Percentiles rank a stretch among this genome's conserved stretches.
These are phyloP conservation scores for Phytophthora sp. DNA, from an alignment of 352 stramenopile species.

Conservation along the genomic window DNA sequence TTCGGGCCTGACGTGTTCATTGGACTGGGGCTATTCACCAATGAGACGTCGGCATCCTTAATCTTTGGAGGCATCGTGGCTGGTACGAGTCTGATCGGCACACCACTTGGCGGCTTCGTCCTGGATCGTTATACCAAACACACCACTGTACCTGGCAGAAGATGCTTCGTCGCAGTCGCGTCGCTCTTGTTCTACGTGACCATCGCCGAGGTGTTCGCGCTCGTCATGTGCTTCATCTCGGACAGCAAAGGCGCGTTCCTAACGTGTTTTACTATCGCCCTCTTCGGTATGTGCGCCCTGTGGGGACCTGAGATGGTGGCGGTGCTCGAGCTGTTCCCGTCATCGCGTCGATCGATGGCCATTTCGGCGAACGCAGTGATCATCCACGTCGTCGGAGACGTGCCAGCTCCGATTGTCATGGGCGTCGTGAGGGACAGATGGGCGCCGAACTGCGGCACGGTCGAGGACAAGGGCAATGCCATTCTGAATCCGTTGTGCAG, in stretches of 20 bases:
- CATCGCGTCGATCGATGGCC: conserved; percentile 71
- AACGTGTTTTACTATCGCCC: conserved; percentile 51
- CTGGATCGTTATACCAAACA: conserved; percentile 51
- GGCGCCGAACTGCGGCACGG: conserved; percentile 73
- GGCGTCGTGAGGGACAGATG: conserved; percentile 87
- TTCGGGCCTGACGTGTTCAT: conserved; percentile 86
- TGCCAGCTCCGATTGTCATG: conserved; percentile 88
- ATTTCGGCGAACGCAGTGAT: conserved; percentile 84
- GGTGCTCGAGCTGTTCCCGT: conserved; percentile 82
- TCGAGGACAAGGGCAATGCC: conserved; percentile 49
- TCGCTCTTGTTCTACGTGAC: conserved; percentile 59
- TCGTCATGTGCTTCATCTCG: conserved; percentile 51
- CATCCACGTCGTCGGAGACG: conserved; percentile 90
- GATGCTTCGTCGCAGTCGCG: conserved; percentile 48
- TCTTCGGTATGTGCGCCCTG: conserved; percentile 62
- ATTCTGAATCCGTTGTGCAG: conserved; percentile 57
- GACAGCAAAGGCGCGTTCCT: conserved; percentile 55
- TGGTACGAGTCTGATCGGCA: conserved; percentile 78
- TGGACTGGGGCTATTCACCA: conserved; percentile 73
- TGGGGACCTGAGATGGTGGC: conserved; percentile 68
- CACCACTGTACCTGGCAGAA: conserved; percentile 39
- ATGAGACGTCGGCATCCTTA: conserved; percentile 68
- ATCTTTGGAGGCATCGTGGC: conserved; percentile 77
- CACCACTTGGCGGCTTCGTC: conserved; percentile 72
- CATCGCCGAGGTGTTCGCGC: conserved; percentile 48